Evolutionary conservation across 345 rosid genomes (phyloP), one percentile per base, ranked within the genome.

Genomic region (Syzygium oleosum): DNA sequence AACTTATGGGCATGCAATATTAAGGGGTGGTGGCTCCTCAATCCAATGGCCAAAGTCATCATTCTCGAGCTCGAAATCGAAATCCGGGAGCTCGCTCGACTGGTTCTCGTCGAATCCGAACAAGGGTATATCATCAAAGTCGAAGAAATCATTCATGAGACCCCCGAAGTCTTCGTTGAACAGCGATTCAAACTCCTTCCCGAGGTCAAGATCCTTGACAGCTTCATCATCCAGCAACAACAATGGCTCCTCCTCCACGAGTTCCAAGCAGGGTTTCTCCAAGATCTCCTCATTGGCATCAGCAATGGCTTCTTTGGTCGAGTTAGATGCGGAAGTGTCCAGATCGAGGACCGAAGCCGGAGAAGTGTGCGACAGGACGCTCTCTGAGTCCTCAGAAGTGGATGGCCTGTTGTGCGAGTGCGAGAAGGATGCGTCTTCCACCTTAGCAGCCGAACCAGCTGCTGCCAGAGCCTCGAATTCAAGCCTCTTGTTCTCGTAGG

Each of bases 41-140:
- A 87, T 87, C 90, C 90, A 89, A 34, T 54, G 16, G 6, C 85
- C 88, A 77, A 91, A 91, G 27, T 94, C 95, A n/a, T 92, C 91
- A 54, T 89, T 92, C 61, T 90, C 91, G 6, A 93, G 90, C 80
- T 91, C 95, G 19, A 93, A 91, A 88, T 96, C 96, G 56, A 59
- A 96, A 88, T 97, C 99, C 2, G 99, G 99, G 19, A 97, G 95
- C 88, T 91, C 96, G 6, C 93, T 94, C 12, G 94, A 93, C 31
- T 89, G 92, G 13, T 88, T 90, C 1, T 87, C 88, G 12, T 89
- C 94, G 2, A 96, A 85, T 38, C 98, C 98, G 4, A 88, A 46
- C 5, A 96, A 85, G 27, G 91, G 90, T 84, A 95, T 87, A 80
- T 93, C 96, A 43, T 93, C 97, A 22, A 96, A 87, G 79, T 91